Conservation (phyloP, 148 eudicot genomes). For the Chenopodium formosanum region DNA sequence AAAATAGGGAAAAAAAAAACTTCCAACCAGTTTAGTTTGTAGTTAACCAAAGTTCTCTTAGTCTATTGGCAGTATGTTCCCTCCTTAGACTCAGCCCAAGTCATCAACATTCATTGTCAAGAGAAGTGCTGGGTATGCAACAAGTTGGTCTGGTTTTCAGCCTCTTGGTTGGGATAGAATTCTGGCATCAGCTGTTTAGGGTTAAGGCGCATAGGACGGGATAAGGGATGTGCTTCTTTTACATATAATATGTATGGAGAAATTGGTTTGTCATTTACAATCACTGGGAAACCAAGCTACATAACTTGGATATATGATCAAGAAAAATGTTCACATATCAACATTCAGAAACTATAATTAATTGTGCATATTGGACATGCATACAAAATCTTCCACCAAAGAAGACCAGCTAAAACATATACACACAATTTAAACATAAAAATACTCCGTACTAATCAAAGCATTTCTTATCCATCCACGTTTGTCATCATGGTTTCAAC, state of each 20-base stretch:
- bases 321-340: background rate
- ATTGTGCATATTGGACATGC: background rate
- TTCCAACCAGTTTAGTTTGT: background rate
- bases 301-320: background rate
- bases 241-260: no score
- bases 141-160: background rate
- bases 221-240: no score
- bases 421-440: background rate
- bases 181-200: background rate
- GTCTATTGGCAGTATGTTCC: background rate
- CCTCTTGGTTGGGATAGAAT: background rate
- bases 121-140: background rate
- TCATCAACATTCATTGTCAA: background rate
- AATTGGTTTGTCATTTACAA: background rate
- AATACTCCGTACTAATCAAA: background rate
- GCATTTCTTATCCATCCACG: background rate
- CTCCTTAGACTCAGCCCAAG: background rate
- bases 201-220: background rate
- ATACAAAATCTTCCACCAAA: background rate
- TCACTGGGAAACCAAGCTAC: background rate
- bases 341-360: background rate
- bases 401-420: background rate
- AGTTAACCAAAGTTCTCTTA: background rate
- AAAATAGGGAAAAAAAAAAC: background rate
- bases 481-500: background rate